phyloP scores from a whole-genome alignment of 1,284 basidiomycete species.

The Vanrija humicola region DNA sequence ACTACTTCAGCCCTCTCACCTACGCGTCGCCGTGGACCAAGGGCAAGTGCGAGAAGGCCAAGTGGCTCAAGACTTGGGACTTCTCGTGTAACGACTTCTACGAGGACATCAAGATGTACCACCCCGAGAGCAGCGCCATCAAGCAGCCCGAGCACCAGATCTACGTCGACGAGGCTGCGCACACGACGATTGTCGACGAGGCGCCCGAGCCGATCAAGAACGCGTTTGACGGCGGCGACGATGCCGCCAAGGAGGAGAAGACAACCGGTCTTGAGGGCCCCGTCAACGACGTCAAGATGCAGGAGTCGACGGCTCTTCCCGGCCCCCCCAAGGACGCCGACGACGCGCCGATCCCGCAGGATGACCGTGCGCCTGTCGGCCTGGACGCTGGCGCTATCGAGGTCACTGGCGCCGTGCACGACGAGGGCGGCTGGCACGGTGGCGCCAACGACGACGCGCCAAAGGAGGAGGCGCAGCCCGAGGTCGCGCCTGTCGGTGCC shows the following conservation, averaged over 20 bases:
- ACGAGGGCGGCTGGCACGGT: conserved; percentile 49
- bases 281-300: conserved; percentile 39
- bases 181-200: conserved; percentile 35
- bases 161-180: conserved; percentile 19
- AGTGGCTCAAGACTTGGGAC: conserved; percentile 92
- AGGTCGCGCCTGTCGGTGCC: neutral
- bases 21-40: conserved; percentile 89
- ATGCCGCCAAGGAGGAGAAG: conserved; percentile 40
- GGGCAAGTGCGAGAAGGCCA: conserved; percentile 67
- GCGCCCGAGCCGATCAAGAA: conserved; percentile 47
- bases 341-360: conserved; percentile 25
- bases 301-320: conserved; percentile 28
- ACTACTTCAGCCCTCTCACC: conserved; percentile 72
- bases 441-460: conserved; percentile 44
- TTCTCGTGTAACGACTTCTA: conserved; percentile 65
- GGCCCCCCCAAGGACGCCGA: conserved; percentile 1
- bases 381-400: conserved; percentile 45
- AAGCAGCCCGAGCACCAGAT: conserved; percentile 25
- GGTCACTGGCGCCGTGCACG: conserved; percentile 36
- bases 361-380: conserved; percentile 46
- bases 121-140: conserved; percentile 5
- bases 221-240: conserved; percentile 40
- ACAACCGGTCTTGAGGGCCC: conserved; percentile 41
- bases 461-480: neutral
- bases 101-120: conserved; percentile 35